A percentile compares a stretch with the other conserved stretches of the same genome.
Conservation (phyloP, 257 asterid genomes). For the Solanum paucissectum region DNA sequence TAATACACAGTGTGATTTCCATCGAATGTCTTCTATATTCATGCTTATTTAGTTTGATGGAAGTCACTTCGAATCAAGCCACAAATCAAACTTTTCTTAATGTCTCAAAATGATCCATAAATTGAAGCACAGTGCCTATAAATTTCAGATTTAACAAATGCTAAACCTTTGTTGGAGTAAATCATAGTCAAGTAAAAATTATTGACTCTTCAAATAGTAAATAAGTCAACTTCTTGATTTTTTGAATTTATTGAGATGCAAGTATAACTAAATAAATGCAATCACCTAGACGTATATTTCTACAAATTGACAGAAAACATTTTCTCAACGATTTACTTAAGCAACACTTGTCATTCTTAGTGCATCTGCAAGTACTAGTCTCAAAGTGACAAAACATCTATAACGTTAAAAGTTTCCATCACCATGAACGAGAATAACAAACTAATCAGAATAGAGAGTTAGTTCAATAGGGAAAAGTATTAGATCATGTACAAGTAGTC, state of each 20-base stretch:
- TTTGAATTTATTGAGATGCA: background rate
- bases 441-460: background rate
- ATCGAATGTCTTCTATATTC: background rate
- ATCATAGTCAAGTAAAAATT: background rate
- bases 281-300: background rate
- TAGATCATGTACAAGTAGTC: background rate
- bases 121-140: background rate
- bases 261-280: background rate
- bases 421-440: background rate
- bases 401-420: background rate
- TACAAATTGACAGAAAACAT: background rate
- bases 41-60: background rate
- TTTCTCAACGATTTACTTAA: background rate
- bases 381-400: background rate
- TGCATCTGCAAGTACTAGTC: background rate
- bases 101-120: background rate
- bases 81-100: background rate
- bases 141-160: background rate
- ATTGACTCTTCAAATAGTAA: background rate
- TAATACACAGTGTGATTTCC: background rate
- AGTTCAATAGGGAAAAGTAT: background rate
- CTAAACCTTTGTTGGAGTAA: background rate
- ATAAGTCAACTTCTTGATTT: background rate
- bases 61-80: background rate
- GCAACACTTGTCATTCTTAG: background rate